Percentiles rank a stretch among this genome's conserved stretches.
These are phyloP conservation scores for Peterozyma xylosa DNA, from an alignment of 805 yeast species.

Conservation along the genomic window DNA sequence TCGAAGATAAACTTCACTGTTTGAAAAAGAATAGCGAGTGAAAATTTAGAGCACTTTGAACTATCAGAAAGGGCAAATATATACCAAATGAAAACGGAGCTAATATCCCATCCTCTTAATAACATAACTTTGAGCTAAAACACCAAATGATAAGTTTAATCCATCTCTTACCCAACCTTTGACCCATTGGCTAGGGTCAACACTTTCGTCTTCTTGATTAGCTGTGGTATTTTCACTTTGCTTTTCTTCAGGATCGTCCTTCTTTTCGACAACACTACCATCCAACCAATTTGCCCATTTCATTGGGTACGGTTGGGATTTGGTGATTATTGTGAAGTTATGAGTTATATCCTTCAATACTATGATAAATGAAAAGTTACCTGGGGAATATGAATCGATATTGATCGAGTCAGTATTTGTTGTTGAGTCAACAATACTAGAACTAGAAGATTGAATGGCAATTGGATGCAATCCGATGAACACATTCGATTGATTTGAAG, in stretches of 20 bases:
- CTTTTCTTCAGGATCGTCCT: conserved; percentile 20
- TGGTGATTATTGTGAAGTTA: conserved; percentile 61
- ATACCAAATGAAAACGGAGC: background rate
- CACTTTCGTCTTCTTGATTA: conserved; percentile 17
- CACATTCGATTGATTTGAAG: conserved; percentile 15
- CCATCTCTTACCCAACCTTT: conserved; percentile 76
- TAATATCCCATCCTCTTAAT: conserved; percentile 79
- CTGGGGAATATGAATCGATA: conserved; percentile 38
- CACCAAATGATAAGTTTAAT: conserved; percentile 71
- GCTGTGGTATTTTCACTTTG: conserved; percentile 30
- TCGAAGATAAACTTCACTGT: too few relatives aligned
- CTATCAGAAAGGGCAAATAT: too few relatives aligned
- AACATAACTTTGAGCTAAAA: conserved; percentile 85
- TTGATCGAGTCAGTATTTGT: conserved; percentile 23
- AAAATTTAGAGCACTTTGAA: too few relatives aligned
- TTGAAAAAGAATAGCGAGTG: too few relatives aligned
- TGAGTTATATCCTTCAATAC: conserved; percentile 75
- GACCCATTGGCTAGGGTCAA: conserved; percentile 81
- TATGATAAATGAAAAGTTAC: conserved; percentile 68
- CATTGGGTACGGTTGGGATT: conserved; percentile 85
- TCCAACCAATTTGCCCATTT: conserved; percentile 95
- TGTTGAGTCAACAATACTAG: conserved; percentile 11
- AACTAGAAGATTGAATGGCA: conserved; percentile 13
- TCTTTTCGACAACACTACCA: conserved; percentile 22
- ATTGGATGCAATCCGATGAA: conserved; percentile 24